Evolutionary conservation across 257 asterid genomes (phyloP).

Genomic region (Anisodus acutangulus): DNA sequence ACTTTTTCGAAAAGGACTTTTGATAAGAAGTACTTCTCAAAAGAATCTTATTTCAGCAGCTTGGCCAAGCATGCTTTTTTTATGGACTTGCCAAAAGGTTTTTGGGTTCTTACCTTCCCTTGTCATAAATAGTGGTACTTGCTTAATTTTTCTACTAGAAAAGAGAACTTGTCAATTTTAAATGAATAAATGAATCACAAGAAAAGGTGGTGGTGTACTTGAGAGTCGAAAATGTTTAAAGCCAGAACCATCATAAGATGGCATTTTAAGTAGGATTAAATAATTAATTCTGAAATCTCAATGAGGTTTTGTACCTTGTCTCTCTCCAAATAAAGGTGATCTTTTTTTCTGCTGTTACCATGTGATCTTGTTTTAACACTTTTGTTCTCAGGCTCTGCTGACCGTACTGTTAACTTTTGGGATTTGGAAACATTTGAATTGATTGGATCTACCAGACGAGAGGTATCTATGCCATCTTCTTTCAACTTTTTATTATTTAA

Average conservation of each 20-base stretch:
- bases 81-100: constrained; percentile 15
- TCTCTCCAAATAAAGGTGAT: constrained; percentile 20
- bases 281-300: neutral
- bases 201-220: constrained; percentile 21
- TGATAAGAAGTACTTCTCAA: neutral
- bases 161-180: constrained; percentile 18
- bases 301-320: neutral
- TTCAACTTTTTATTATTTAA: neutral
- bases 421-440: constrained; percentile 98
- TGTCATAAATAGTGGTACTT: constrained; percentile 16
- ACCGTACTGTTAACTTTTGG: constrained; percentile 95
- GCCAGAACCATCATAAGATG: constrained; percentile 13
- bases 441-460: constrained; percentile 94
- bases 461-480: constrained; percentile 55
- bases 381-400: constrained; percentile 86
- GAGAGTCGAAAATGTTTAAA: constrained; percentile 20
- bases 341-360: neutral
- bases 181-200: neutral
- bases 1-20: neutral
- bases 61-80: constrained; percentile 10
- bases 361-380: constrained; percentile 6
- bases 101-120: constrained; percentile 9
- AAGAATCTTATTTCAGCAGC: constrained; percentile 9
- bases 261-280: neutral
- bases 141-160: neutral